Evolutionary conservation across 2,329 filamentous ascomycete species (phyloP).

Genomic region (Trichoderma polysporum): DNA sequence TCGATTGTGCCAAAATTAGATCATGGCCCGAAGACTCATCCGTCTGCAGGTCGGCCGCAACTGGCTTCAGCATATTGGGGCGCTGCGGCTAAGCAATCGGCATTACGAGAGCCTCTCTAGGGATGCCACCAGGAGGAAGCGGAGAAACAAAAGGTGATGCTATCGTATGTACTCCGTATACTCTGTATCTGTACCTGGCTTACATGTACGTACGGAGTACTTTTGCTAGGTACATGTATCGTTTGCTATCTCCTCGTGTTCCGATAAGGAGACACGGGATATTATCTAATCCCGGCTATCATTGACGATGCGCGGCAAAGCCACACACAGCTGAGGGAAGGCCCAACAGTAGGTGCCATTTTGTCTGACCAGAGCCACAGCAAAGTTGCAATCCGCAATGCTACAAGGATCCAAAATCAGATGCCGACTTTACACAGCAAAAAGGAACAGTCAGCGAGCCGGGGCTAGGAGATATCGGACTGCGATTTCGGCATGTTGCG

Average conservation of each 20-base stretch:
- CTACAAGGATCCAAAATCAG: background rate
- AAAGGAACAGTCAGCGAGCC: background rate
- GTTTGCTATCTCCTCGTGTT: background rate
- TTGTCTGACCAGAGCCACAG: background rate
- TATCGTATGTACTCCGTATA: background rate
- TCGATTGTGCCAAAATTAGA: slow-evolving; percentile 8
- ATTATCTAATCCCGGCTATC: background rate
- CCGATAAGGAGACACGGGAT: background rate
- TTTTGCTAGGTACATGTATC: too few species aligned
- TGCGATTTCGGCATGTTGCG: background rate
- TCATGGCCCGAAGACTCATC: background rate
- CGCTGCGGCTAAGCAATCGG: background rate
- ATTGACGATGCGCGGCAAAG: background rate
- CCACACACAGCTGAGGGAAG: background rate
- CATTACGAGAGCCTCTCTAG: background rate
- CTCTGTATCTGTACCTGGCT: too few species aligned
- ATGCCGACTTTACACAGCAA: background rate
- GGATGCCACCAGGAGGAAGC: background rate
- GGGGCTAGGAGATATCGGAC: background rate
- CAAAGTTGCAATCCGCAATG: background rate
- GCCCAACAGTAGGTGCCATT: background rate
- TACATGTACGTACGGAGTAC: too few species aligned
- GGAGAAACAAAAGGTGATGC: background rate
- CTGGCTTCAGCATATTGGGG: background rate
- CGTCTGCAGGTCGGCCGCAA: background rate